phyloP scores from a whole-genome alignment of 768 basidiomycete species.

The Chlorophyllum brunneum region DNA sequence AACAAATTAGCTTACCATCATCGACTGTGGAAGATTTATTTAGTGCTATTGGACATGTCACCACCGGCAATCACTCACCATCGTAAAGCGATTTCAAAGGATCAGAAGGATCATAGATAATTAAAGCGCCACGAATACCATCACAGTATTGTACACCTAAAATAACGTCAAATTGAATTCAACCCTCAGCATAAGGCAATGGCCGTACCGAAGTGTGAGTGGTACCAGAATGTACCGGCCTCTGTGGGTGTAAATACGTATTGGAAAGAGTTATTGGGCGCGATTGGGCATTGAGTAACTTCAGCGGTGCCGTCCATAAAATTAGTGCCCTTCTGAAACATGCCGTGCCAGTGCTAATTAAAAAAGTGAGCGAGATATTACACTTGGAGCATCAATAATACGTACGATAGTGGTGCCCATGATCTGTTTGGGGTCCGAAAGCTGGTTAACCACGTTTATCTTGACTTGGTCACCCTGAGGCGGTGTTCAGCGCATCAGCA shows the following conservation, averaged over 20 bases:
- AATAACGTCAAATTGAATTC: neutral
- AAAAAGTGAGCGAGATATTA: neutral
- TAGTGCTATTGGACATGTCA: neutral
- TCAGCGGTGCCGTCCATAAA: slow-evolving; percentile 37
- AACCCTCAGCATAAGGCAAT: too few relatives aligned
- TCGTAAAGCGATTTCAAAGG: slow-evolving; percentile 20
- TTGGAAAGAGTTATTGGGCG: slow-evolving; percentile 32
- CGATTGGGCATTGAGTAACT: slow-evolving; percentile 40
- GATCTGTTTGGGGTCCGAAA: slow-evolving; percentile 47
- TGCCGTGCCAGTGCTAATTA: slow-evolving; percentile 43
- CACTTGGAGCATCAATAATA: neutral
- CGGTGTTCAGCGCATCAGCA: neutral
- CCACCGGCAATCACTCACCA: slow-evolving; percentile 2
- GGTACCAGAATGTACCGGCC: slow-evolving; percentile 42
- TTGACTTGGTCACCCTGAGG: slow-evolving; percentile 33
- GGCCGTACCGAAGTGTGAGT: slow-evolving; percentile 17
- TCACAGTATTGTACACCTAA: slow-evolving; percentile 41
- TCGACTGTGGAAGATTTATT: slow-evolving; percentile 20
- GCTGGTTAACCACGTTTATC: slow-evolving; percentile 42
- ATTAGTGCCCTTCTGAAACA: slow-evolving; percentile 31
- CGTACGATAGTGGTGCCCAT: slow-evolving; percentile 46
- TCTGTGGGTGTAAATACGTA: slow-evolving; percentile 33
- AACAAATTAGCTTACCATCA: slow-evolving; percentile 27
- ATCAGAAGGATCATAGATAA: slow-evolving; percentile 27
- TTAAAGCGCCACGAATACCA: slow-evolving; percentile 37